Evolutionary conservation across 225 moss, liverwort and hornwort genomes (phyloP).

Genomic region (Sphagnum contortum): DNA sequence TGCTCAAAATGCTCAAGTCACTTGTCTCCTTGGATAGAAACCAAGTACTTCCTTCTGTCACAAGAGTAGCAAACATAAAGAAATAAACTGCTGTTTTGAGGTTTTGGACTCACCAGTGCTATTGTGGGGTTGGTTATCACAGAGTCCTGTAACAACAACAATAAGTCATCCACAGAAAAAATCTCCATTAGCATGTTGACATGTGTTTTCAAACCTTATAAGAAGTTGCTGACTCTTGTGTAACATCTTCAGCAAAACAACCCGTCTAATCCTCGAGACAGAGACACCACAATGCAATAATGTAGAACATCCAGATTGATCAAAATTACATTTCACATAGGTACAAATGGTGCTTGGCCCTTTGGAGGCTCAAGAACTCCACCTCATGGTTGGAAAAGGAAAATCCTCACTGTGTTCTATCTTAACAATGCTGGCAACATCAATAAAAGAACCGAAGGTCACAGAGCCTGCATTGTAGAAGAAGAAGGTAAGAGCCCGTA

Average conservation of each 20-base stretch:
- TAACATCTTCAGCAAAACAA: neutral
- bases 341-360: neutral
- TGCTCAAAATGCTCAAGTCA: too few species aligned
- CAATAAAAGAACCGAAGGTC: neutral
- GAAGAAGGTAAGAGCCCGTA: neutral
- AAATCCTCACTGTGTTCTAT: too few species aligned
- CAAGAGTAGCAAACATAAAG: neutral
- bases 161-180: neutral
- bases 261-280: neutral
- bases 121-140: constrained; percentile 85
- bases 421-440: too few species aligned
- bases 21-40: neutral
- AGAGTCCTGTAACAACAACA: constrained; percentile 62
- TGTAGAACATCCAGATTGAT: too few species aligned
- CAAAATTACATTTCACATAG: too few species aligned
- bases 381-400: neutral
- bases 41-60: neutral
- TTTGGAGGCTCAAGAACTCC: neutral
- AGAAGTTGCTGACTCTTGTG: neutral
- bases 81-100: neutral
- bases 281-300: neutral
- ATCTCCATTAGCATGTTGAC: neutral
- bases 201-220: too few species aligned
- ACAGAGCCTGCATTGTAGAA: neutral
- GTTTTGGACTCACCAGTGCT: constrained; percentile 58